These are phyloP conservation scores for Ustilago lituana DNA, from an alignment of 1,284 basidiomycete species.

Conservation along the genomic window DNA sequence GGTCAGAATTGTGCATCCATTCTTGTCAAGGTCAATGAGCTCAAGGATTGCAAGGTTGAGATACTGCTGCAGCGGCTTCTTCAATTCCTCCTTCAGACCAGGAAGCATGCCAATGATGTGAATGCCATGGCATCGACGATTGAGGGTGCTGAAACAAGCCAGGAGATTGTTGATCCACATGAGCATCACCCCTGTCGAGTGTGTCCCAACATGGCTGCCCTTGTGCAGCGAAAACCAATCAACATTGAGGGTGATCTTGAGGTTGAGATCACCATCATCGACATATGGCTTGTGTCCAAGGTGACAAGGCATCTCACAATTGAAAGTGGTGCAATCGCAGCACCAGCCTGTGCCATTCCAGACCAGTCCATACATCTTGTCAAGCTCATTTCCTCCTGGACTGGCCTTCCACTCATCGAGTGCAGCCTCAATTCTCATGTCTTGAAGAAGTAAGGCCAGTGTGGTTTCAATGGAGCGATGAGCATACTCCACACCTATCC, in stretches of 20 bases:
- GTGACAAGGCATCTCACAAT: not conserved
- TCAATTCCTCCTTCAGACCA: not conserved
- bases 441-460: not conserved
- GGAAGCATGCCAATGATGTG: not conserved
- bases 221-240: conserved; percentile 1
- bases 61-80: not conserved
- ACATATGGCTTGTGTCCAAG: not conserved
- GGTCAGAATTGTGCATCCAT: not conserved
- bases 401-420: not conserved
- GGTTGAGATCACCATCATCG: conserved; percentile 2
- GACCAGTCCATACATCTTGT: not conserved
- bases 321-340: not conserved
- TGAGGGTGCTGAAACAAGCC: not conserved
- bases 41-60: not conserved
- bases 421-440: not conserved
- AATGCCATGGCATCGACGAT: not conserved
- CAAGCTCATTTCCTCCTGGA: no score
- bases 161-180: not conserved
- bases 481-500: not conserved
- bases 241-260: conserved; percentile 1
- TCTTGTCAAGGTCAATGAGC: not conserved
- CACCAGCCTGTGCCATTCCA: not conserved
- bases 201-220: not conserved
- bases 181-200: not conserved
- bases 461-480: not conserved